Evolutionary conservation across 768 basidiomycete genomes (phyloP).

Genomic region (Auriculariales sp.): DNA sequence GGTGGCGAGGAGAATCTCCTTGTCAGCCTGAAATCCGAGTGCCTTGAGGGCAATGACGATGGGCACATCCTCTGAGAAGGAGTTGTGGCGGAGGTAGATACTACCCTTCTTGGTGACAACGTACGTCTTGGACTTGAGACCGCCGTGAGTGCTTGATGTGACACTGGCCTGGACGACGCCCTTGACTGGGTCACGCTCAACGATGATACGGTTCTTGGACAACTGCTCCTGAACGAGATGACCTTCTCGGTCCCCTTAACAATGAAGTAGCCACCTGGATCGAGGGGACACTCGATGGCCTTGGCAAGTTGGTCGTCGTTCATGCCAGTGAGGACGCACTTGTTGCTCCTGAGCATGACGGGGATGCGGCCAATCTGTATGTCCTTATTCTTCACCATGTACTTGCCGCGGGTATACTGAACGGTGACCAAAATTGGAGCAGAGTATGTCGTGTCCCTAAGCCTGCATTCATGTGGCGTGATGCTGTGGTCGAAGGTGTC

Average conservation of each 20-base stretch:
- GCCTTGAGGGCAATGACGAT: constrained; percentile 95
- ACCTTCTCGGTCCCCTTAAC: constrained; percentile 99
- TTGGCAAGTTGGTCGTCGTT: constrained; percentile 72
- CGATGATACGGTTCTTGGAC: constrained; percentile 98
- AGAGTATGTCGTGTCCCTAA: constrained; percentile 89
- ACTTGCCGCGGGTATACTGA: constrained; percentile 86
- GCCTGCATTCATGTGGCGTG: constrained; percentile 92
- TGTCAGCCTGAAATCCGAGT: constrained; percentile 90
- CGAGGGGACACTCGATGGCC: constrained; percentile 94
- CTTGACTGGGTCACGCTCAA: constrained; percentile 84
- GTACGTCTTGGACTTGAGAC: constrained; percentile 93
- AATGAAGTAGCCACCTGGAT: constrained; percentile 98
- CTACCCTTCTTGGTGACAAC: constrained; percentile 89
- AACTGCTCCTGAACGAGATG: constrained; percentile 97
- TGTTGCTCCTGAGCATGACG: constrained; percentile 92
- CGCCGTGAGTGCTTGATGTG: constrained; percentile 83
- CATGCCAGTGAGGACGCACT: constrained; percentile 76
- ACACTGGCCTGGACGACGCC: constrained; percentile 88
- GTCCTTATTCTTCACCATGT: constrained; percentile 67
- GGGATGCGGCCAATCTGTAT: constrained; percentile 85
- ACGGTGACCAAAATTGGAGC: constrained; percentile 90
- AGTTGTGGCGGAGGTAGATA: constrained; percentile 95
- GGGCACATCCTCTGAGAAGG: constrained; percentile 91
- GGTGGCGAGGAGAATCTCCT: constrained; percentile 88
- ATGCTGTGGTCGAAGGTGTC: constrained; percentile 66